Percentiles rank a stretch among this genome's conserved stretches.
These are phyloP conservation scores for Carex kokanica DNA, from an alignment of 176 grass and related monocot species.

Conservation along the genomic window DNA sequence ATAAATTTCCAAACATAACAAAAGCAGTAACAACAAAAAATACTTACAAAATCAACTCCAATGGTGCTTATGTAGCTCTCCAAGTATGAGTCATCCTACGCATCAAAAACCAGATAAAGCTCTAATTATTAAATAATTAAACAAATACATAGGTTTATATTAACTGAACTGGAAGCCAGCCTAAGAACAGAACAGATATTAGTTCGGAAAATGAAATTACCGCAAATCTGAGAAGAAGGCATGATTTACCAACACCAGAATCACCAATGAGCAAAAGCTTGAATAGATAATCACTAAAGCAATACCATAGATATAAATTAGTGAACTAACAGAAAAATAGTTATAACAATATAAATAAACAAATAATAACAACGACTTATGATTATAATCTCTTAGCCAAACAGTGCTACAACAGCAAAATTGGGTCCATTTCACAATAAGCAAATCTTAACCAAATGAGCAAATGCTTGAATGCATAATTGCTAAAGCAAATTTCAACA, in stretches of 20 bases:
- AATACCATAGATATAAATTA: neutral
- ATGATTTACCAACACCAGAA: constrained; percentile 68
- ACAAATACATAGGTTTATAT: neutral
- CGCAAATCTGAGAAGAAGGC: constrained; percentile 65
- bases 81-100: constrained; percentile 75
- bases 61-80: constrained; percentile 92
- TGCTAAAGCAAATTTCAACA: neutral
- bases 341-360: neutral
- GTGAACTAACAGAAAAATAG: neutral
- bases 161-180: neutral
- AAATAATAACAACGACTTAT: neutral
- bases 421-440: neutral
- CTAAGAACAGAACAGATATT: neutral
- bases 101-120: constrained; percentile 8
- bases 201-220: constrained; percentile 33
- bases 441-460: neutral
- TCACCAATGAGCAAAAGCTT: constrained; percentile 75
- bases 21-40: neutral
- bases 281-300: constrained; percentile 46
- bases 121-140: constrained; percentile 1
- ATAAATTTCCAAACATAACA: neutral
- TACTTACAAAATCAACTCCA: constrained; percentile 63
- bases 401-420: neutral
- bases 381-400: neutral
- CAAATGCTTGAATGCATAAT: constrained; percentile 8